Base-by-base conservation (phyloP, 164 flowering plant species). In the Sedum album region DNA sequence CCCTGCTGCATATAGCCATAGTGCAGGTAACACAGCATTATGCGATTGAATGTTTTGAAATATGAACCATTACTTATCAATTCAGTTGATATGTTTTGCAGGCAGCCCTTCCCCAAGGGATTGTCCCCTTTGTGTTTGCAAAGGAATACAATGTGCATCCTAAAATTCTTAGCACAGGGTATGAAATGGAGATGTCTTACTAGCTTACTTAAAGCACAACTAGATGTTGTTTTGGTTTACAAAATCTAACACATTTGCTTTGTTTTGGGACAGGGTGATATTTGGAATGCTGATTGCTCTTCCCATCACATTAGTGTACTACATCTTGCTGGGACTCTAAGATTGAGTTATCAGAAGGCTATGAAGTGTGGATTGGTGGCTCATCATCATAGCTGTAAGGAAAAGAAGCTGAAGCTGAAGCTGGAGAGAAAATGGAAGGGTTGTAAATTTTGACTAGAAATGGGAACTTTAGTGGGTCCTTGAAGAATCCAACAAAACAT, bases 51-150 rank as follows among this genome's bases (percentile, higher is more conserved):
- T 5, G 8, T 8, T 5, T 17, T 9, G 4, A 31, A 25, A 17
- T 15, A 13, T 63, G 21, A 15, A 1, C 14, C 21, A 30, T 5
- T 63, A n/a, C 17, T 31, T 1, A 14, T 31, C 23, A n/a, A n/a
- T n/a, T n/a, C n/a, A n/a, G n/a, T n/a, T n/a, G n/a, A n/a, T 31
- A 57, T 68, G 68, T 38, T 61, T 68, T 38, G 75, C 91, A 90
- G 97, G 90, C 97, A 25, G 90, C 94, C 73, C 86, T 91, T 13
- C 97, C 97, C 33, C 97, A 91, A 81, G 97, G 97, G 64, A 90
- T 90, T 82, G 97, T 90, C 73, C 97, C 96, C 81, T 90, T 90
- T 80, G 96, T 90, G 70, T 88, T 88, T 67, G 94, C 94, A 15
- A 88, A 88, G 77, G 94, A 88, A 67, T 90, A 88, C 81, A 91